These are phyloP conservation scores for Exutisphaerella laricina DNA, from an alignment of 2,329 filamentous ascomycete genomes.

Conservation along the genomic window DNA sequence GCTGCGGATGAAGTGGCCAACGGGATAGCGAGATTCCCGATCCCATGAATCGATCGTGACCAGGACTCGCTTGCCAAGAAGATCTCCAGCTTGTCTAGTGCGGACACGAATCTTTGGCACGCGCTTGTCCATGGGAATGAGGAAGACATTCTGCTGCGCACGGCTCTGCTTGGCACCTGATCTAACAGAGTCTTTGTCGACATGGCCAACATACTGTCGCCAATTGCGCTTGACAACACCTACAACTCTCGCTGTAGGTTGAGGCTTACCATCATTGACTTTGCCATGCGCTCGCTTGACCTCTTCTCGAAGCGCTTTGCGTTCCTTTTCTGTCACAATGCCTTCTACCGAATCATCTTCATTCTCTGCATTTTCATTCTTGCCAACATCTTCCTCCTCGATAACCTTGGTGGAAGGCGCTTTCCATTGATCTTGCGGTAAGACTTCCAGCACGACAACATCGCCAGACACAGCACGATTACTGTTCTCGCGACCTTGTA, in stretches of 20 bases:
- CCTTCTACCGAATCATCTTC: slow-evolving; percentile 68
- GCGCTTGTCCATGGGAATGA: slow-evolving; percentile 96
- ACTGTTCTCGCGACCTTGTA: slow-evolving; percentile 91
- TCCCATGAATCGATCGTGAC: slow-evolving; percentile 97
- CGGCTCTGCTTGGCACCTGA: slow-evolving; percentile 68
- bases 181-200: slow-evolving; percentile 79
- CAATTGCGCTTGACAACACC: slow-evolving; percentile 93
- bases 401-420: slow-evolving; percentile 91
- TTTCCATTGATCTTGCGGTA: slow-evolving; percentile 96
- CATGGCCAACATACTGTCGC: slow-evolving; percentile 95
- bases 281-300: slow-evolving; percentile 79
- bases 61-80: slow-evolving; percentile 84
- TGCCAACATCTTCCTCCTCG: slow-evolving; percentile 85
- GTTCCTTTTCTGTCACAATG: slow-evolving; percentile 83
- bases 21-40: slow-evolving; percentile 82
- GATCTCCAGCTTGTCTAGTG: slow-evolving; percentile 80
- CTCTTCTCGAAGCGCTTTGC: slow-evolving; percentile 81
- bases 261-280: slow-evolving; percentile 67
- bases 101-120: slow-evolving; percentile 93
- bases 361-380: slow-evolving; percentile 86
- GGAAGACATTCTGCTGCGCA: slow-evolving; percentile 86
- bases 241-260: slow-evolving; percentile 88
- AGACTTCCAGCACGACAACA: slow-evolving; percentile 83
- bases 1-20: slow-evolving; percentile 89
- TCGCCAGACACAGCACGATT: slow-evolving; percentile 91